Evolutionary conservation across 352 stramenopile genomes (phyloP).

Genomic region (Pythium vanterpoolii): DNA sequence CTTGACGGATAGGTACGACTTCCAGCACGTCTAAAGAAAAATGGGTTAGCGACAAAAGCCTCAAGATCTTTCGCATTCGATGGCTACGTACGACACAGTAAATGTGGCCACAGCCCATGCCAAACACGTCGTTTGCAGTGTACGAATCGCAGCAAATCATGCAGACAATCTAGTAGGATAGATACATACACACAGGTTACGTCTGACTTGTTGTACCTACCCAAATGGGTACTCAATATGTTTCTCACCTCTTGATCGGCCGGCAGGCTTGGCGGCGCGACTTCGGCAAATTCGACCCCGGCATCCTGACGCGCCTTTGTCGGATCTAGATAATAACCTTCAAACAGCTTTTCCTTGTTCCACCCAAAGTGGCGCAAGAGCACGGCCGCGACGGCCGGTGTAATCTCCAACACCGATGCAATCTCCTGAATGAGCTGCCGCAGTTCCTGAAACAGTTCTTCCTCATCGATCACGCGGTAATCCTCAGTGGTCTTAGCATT

Average conservation of each 20-base stretch:
- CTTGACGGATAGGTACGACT: slow-evolving; percentile 82
- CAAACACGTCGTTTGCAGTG: slow-evolving; percentile 62
- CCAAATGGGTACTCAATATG: background rate
- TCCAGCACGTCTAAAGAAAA: slow-evolving; percentile 66
- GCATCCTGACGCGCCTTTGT: slow-evolving; percentile 48
- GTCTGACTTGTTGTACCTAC: background rate
- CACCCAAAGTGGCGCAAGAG: slow-evolving; percentile 84
- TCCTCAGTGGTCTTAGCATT: slow-evolving; percentile 33
- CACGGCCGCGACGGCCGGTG: slow-evolving; percentile 52
- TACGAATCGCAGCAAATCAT: slow-evolving; percentile 96
- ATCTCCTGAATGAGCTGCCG: slow-evolving; percentile 63
- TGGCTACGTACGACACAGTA: slow-evolving; percentile 92
- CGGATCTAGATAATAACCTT: slow-evolving; percentile 80
- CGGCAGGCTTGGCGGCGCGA: slow-evolving; percentile 31
- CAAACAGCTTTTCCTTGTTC: slow-evolving; percentile 90
- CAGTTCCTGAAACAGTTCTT: slow-evolving; percentile 74
- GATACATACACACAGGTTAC: background rate
- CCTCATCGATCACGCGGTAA: slow-evolving; percentile 84
- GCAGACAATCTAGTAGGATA: slow-evolving; percentile 54
- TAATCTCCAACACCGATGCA: slow-evolving; percentile 73
- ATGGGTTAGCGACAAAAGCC: background rate
- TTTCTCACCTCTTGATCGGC: slow-evolving; percentile 36
- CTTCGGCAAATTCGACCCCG: slow-evolving; percentile 56
- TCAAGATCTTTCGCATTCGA: slow-evolving; percentile 21
- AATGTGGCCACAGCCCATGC: slow-evolving; percentile 96